Conservation (phyloP, 441 rosid species). For the Geranium incanum region DNA sequence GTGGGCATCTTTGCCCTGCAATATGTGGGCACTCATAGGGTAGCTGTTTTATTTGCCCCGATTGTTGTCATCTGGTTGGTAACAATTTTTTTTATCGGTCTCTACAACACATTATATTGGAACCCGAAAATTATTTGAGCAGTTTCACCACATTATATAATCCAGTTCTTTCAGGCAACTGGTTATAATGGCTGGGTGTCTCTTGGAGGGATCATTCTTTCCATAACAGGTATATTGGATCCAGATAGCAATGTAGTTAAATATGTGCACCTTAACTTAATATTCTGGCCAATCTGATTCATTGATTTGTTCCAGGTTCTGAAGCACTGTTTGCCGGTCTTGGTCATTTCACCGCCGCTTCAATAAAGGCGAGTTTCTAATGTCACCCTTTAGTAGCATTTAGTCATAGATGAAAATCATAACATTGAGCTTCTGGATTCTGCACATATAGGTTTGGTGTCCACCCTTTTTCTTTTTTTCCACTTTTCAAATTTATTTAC, state of each 20-base stretch:
- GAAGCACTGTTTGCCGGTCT: conserved; percentile 97
- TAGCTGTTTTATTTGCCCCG: conserved; percentile 85
- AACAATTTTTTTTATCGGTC: conserved; percentile 57
- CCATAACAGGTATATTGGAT: conserved; percentile 61
- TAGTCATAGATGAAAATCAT: background rate
- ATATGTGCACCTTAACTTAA: background rate
- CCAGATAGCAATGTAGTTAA: conserved; percentile 11
- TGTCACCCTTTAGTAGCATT: background rate
- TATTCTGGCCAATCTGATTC: background rate
- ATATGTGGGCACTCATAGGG: conserved; percentile 76
- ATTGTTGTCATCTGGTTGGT: conserved; percentile 70
- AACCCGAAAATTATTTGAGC: conserved; percentile 68
- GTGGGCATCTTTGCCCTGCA: conserved; percentile 90
- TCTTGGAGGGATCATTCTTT: conserved; percentile 86
- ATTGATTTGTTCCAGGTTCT: conserved; percentile 36
- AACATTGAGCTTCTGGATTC: background rate
- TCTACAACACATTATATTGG: conserved; percentile 64
- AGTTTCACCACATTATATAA: conserved; percentile 64
- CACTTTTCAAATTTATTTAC: background rate
- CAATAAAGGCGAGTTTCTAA: conserved; percentile 55
- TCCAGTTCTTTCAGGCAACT: conserved; percentile 56
- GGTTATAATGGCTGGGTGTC: conserved; percentile 89
- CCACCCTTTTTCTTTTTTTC: background rate
- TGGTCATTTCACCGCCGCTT: conserved; percentile 82
- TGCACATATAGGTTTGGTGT: background rate